phyloP scores from a whole-genome alignment of 2,329 filamentous ascomycete genomes.

The Fusarium austroafricanum region DNA sequence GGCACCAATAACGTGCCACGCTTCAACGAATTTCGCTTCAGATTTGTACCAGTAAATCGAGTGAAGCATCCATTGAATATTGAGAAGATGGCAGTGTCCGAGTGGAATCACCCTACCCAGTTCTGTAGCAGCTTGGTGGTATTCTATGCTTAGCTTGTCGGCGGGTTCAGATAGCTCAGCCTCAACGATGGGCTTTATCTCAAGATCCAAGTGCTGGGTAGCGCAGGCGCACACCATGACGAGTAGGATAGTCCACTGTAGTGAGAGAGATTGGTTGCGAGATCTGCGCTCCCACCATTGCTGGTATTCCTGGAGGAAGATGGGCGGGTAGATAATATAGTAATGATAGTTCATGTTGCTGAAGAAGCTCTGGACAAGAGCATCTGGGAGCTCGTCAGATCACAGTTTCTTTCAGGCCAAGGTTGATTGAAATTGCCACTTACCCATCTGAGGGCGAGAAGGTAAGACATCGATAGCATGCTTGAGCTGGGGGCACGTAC shows the following conservation, averaged over 20 bases:
- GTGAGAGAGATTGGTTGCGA: conserved; percentile 44
- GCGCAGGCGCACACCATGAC: conserved; percentile 54
- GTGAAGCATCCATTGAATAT: conserved; percentile 51
- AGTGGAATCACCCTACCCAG: conserved; percentile 49
- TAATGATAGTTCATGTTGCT: conserved; percentile 53
- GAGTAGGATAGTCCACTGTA: conserved; percentile 53
- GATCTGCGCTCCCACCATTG: conserved; percentile 50
- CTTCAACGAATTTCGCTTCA: conserved; percentile 50
- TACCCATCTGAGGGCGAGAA: conserved; percentile 50
- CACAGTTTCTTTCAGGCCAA: too few species aligned
- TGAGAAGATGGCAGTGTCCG: conserved; percentile 49
- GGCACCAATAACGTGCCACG: conserved; percentile 50
- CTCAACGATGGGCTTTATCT: conserved; percentile 47
- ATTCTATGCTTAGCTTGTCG: conserved; percentile 46
- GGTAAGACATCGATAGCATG: conserved; percentile 49
- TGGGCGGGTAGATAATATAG: conserved; percentile 52
- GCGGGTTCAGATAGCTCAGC: conserved; percentile 45
- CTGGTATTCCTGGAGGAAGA: conserved; percentile 51
- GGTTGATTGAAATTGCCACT: background rate
- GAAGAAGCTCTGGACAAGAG: conserved; percentile 53
- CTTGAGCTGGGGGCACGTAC: conserved; percentile 48
- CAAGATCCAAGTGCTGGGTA: conserved; percentile 47
- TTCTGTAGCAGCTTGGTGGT: conserved; percentile 49
- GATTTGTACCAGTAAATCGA: conserved; percentile 53
- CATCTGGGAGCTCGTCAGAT: conserved; percentile 41